A percentile compares a stretch with the other conserved stretches of the same genome.
Evolutionary conservation across 2,329 filamentous ascomycete genomes (phyloP).

Genomic region (Epichloe sp.): DNA sequence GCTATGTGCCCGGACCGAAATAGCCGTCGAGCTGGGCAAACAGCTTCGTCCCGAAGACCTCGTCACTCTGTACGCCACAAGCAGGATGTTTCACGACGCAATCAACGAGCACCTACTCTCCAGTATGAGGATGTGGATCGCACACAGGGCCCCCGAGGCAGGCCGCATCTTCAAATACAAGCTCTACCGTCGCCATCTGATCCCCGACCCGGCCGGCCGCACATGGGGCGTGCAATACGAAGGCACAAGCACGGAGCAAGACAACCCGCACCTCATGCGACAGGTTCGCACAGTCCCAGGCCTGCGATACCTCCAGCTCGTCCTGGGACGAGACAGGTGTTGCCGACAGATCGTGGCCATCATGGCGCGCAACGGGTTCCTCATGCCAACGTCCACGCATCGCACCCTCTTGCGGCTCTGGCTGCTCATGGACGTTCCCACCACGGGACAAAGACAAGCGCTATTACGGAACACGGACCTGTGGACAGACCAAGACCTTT

Average conservation of each 20-base stretch:
- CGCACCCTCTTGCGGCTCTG: constrained; percentile 51
- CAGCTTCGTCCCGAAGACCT: constrained; percentile 43
- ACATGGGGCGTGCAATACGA: constrained; percentile 18
- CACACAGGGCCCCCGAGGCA: constrained; percentile 37
- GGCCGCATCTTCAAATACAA: constrained; percentile 46
- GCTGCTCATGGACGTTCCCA: constrained; percentile 56
- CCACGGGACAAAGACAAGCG: constrained; percentile 38
- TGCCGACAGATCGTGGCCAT: constrained; percentile 49
- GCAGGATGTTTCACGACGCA: constrained; percentile 46
- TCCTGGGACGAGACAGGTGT: constrained; percentile 42
- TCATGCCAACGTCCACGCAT: constrained; percentile 35
- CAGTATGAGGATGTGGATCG: constrained; percentile 42
- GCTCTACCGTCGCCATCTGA: constrained; percentile 42
- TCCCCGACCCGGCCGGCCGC: constrained; percentile 44
- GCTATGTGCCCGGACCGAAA: constrained; percentile 32
- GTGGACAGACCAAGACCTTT: constrained; percentile 48
- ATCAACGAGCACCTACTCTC: constrained; percentile 47
- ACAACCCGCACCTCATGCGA: constrained; percentile 7
- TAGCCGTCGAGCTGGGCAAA: constrained; percentile 41
- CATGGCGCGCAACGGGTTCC: constrained; percentile 44
- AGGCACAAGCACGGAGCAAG: background rate
- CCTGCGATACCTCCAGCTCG: constrained; percentile 55
- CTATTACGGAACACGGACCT: constrained; percentile 38
- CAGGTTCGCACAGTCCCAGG: constrained; percentile 42
- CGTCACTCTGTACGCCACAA: constrained; percentile 51